phyloP scores from a whole-genome alignment of 139 green algal species.

The Limnomonas spitsbergensis region DNA sequence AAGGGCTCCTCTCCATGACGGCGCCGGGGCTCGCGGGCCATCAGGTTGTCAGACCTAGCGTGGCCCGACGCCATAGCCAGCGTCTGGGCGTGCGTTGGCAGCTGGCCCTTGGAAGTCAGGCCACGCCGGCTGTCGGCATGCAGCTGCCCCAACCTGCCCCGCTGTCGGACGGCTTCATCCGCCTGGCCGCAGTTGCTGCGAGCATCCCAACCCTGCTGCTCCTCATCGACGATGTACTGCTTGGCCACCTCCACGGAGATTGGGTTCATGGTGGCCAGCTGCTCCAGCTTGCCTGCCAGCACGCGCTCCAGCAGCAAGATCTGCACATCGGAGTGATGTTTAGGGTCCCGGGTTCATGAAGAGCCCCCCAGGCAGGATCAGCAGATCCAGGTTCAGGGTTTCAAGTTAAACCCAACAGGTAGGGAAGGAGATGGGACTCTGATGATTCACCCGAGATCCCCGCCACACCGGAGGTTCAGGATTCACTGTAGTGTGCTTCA shows the following conservation, averaged over 20 bases:
- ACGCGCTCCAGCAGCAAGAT: neutral
- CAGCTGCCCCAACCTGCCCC: neutral
- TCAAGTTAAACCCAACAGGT: no score
- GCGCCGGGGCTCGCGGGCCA: no score
- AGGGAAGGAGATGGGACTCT: no score
- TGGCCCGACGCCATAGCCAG: neutral
- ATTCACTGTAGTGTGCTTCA: no score
- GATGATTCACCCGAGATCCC: no score
- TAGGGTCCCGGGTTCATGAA: no score
- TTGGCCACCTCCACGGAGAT: neutral
- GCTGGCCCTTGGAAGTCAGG: neutral
- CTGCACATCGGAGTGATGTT: no score
- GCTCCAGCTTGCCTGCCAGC: conserved; percentile 3
- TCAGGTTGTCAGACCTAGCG: no score
- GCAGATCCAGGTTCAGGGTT: no score
- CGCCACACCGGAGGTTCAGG: no score
- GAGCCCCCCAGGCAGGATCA: no score
- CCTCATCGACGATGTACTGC: neutral
- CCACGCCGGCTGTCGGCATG: no score
- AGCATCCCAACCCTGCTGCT: neutral
- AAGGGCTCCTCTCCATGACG: neutral
- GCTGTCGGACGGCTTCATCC: neutral
- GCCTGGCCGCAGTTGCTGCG: neutral
- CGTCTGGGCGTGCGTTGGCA: neutral
- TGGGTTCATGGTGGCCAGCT: neutral